Conservation (phyloP, 83 land plant genomes). For the Larix sibirica region DNA sequence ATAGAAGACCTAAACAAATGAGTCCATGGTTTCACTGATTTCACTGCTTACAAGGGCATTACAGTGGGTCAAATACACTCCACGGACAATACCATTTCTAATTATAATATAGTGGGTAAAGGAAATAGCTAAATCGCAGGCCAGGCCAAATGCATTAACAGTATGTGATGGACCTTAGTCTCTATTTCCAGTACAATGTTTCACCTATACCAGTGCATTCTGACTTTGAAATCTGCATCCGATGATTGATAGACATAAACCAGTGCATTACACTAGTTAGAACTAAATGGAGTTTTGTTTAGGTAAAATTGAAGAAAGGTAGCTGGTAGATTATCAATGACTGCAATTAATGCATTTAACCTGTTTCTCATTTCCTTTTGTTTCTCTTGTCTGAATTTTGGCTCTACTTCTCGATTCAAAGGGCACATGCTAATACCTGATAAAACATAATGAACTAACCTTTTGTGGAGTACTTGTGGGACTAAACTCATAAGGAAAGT, state of each 20-base stretch:
- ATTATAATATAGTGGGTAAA: not conserved
- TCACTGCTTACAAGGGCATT: not conserved
- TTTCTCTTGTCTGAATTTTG: not conserved
- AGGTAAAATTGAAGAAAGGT: not conserved
- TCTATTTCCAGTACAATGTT: not conserved
- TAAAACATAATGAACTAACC: not conserved
- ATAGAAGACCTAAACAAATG: not conserved
- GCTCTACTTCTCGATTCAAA: not conserved
- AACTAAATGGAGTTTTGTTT: not conserved
- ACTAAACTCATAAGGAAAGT: not conserved
- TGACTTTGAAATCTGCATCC: not conserved
- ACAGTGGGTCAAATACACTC: not conserved
- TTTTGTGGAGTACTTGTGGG: not conserved
- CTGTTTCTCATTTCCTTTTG: not conserved
- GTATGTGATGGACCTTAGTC: not conserved
- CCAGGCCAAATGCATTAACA: not conserved
- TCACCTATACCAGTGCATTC: not conserved
- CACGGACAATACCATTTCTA: not conserved
- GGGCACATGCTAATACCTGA: not conserved
- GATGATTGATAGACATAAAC: not conserved
- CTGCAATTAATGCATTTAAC: not conserved
- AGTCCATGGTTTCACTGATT: not conserved
- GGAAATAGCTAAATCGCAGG: not conserved
- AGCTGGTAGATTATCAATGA: not conserved
- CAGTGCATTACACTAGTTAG: not conserved